Conservation (phyloP, 148 eudicot genomes). For the Polygonum maritimum region DNA sequence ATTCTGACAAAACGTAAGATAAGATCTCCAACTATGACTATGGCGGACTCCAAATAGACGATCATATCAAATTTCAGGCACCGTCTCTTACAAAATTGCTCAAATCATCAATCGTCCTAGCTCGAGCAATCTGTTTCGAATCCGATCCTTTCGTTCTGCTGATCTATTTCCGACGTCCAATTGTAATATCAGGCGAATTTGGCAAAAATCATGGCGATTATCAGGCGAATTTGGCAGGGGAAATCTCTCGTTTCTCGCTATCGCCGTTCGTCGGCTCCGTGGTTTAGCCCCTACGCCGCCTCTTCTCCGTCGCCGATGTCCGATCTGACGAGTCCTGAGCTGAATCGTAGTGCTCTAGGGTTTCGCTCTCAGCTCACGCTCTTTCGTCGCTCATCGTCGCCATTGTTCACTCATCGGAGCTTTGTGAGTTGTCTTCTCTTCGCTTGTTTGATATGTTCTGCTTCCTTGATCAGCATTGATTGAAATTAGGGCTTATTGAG, state of each 20-base stretch:
- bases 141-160: neutral
- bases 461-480: neutral
- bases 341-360: conserved; percentile 19
- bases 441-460: neutral
- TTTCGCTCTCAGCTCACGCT: conserved; percentile 6
- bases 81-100: neutral
- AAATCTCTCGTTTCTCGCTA: conserved; percentile 18
- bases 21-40: neutral
- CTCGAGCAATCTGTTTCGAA: neutral
- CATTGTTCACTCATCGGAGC: neutral
- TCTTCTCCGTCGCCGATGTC: conserved; percentile 9
- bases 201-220: conserved; percentile 23
- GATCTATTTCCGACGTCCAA: neutral
- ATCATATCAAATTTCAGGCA: neutral
- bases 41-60: neutral
- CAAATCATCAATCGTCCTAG: neutral
- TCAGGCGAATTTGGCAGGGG: conserved; percentile 25
- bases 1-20: neutral
- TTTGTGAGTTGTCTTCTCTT: neutral
- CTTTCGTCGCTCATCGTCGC: neutral
- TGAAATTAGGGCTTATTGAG: conserved; percentile 4
- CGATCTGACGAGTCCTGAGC: conserved; percentile 12
- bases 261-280: conserved; percentile 8
- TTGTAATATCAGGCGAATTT: neutral
- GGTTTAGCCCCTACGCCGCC: conserved; percentile 17